phyloP scores from a whole-genome alignment of 352 stramenopile species.

The Globisporangium megalacanthum region DNA sequence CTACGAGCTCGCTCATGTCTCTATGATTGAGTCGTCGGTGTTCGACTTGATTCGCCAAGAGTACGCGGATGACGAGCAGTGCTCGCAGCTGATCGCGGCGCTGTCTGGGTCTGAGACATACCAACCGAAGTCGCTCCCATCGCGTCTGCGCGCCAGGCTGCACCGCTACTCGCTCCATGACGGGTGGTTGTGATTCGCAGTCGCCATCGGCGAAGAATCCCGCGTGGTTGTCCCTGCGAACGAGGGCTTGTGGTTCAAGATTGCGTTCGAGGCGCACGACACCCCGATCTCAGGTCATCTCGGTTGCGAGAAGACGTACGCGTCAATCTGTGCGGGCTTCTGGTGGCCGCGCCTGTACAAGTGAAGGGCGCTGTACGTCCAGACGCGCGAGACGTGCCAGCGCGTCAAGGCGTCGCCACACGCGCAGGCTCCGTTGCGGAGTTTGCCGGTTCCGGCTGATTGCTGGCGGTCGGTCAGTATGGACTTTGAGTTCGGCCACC shows the following conservation, averaged over 20 bases:
- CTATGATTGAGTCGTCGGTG: background rate
- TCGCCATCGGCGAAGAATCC: no score
- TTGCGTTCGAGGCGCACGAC: background rate
- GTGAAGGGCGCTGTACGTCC: background rate
- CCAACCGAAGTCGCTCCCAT: no score
- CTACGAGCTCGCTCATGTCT: background rate
- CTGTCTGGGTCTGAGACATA: no score
- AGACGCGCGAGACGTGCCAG: constrained; percentile 1
- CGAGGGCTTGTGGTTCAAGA: background rate
- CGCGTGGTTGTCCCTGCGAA: background rate
- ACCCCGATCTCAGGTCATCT: background rate
- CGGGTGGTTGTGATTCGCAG: background rate
- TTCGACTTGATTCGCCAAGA: background rate
- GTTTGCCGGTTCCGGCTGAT: background rate
- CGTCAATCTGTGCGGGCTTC: background rate
- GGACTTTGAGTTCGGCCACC: constrained; percentile 2
- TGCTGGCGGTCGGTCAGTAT: constrained; percentile 4
- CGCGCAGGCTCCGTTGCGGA: background rate
- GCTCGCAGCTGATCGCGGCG: background rate
- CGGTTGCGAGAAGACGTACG: constrained; percentile 1
- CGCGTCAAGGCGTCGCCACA: background rate
- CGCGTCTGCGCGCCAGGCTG: background rate
- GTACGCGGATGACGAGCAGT: background rate
- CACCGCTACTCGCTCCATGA: background rate
- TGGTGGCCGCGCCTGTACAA: constrained; percentile 2